These are phyloP conservation scores for Aspergillus diversus DNA, from an alignment of 495 filamentous ascomycete genomes.

Conservation along the genomic window DNA sequence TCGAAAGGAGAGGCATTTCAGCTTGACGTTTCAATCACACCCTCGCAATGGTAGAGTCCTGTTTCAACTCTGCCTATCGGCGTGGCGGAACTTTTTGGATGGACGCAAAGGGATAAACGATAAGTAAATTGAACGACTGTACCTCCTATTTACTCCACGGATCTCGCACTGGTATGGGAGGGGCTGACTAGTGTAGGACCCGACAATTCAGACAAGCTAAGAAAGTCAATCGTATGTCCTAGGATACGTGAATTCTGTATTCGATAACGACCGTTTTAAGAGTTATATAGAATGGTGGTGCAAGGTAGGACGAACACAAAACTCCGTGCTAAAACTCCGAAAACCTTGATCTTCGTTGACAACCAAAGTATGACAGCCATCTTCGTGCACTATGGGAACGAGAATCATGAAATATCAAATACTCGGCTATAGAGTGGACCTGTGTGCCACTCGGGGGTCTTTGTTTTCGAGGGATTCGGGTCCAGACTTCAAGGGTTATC, in stretches of 20 bases:
- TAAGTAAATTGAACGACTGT: too few relatives aligned
- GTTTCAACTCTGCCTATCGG: too few relatives aligned
- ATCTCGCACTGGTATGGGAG: too few relatives aligned
- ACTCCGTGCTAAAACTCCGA: slow-evolving; percentile 13
- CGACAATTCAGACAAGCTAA: too few relatives aligned
- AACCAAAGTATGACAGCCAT: neutral
- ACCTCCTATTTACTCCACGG: too few relatives aligned
- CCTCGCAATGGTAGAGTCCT: neutral
- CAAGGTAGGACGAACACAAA: slow-evolving; percentile 4
- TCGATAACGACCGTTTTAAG: too few relatives aligned
- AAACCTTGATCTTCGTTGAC: neutral
- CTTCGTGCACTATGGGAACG: neutral
- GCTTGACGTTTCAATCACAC: neutral
- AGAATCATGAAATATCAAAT: neutral
- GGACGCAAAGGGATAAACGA: too few relatives aligned
- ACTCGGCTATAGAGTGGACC: neutral
- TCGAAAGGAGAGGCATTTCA: slow-evolving; percentile 3
- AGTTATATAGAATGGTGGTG: neutral
- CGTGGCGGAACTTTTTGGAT: too few relatives aligned
- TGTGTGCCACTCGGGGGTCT: neutral
- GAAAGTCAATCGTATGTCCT: too few relatives aligned
- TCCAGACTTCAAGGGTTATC: neutral
- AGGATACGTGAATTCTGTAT: too few relatives aligned
- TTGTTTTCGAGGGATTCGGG: neutral
- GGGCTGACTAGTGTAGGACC: too few relatives aligned